These are phyloP conservation scores for Sarcodon sp. DNA, from an alignment of 768 basidiomycete genomes.

Conservation along the genomic window DNA sequence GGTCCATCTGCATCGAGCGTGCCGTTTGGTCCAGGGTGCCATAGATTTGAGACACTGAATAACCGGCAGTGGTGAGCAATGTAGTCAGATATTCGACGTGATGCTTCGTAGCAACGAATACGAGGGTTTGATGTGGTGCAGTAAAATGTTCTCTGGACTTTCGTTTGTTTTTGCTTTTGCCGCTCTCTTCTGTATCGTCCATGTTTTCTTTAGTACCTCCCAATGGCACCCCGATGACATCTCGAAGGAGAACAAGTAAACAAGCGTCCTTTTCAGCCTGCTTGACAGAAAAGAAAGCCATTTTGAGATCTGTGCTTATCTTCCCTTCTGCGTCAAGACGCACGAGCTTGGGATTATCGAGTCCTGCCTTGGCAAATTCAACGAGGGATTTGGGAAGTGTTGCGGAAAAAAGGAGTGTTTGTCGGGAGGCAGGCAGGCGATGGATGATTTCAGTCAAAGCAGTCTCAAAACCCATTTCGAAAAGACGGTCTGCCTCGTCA, in stretches of 20 bases:
- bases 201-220: slow-evolving; percentile 19
- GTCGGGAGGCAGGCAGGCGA: slow-evolving; percentile 76
- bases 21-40: slow-evolving; percentile 91
- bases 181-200: slow-evolving; percentile 22
- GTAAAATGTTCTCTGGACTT: slow-evolving; percentile 32
- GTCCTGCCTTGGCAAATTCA: slow-evolving; percentile 96
- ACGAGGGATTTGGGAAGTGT: slow-evolving; percentile 93
- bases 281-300: slow-evolving; percentile 91
- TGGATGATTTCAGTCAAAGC: slow-evolving; percentile 86
- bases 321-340: slow-evolving; percentile 95
- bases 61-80: slow-evolving; percentile 70
- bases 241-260: slow-evolving; percentile 69
- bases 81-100: slow-evolving; percentile 90
- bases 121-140: slow-evolving; percentile 81
- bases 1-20: slow-evolving; percentile 81
- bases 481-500: slow-evolving; percentile 96
- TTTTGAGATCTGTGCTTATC: slow-evolving; percentile 84
- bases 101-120: slow-evolving; percentile 96
- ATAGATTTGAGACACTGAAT: slow-evolving; percentile 88
- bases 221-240: slow-evolving; percentile 76
- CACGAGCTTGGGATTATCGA: slow-evolving; percentile 87
- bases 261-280: slow-evolving; percentile 92
- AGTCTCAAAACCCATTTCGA: slow-evolving; percentile 95
- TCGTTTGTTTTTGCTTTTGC: slow-evolving; percentile 37
- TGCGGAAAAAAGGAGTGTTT: slow-evolving; percentile 92